Base-by-base conservation (phyloP, 2,329 filamentous ascomycete species). In the Alternaria angustiovoidea region DNA sequence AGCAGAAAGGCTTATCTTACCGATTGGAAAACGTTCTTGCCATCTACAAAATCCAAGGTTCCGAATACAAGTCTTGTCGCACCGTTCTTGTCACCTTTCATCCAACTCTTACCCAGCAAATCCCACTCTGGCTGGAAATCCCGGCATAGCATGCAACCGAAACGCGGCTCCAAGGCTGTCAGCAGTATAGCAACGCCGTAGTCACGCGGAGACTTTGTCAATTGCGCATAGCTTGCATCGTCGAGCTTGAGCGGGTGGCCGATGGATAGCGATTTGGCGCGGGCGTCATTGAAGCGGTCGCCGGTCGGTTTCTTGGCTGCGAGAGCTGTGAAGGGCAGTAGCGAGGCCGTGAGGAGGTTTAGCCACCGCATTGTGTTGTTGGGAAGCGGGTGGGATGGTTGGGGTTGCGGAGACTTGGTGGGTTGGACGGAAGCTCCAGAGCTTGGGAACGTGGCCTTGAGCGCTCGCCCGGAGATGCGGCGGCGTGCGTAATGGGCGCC, bases 111-210 rank as follows among this genome's bases (percentile, higher is more conserved):
- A 54, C 87, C 88, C 55, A 99, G 81, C 54, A 98, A 80, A 56
- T 96, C 91, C 91, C 93, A 99, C 81, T 99, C 95, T 1, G 94
- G 91, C 78, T 97, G 91, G 79, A 99, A 97, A 54, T 96, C 92
- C 53, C 88, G 87, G 79, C 95, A 99, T 49, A 98, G 84, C 67
- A 89, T 84, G 78, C 95, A 99, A 61, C 91, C 92, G 76, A 92
- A 97, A 59, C 92, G 88, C 32, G 88, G 75, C 67, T 97, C 94
- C 72, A 94, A 81, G 38, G 95, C 95, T 1, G 95, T 99, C 66
- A 99, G 83, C 14, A 99, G 86, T 3, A 99, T 86, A 2, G 89
- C 90, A 28, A 91, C 86, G 39, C 89, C 89, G 79, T 97, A 96
- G 80, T 99, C 91, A 68, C 95, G 88, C 12, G 94, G 93, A 1